Evolutionary conservation across 768 basidiomycete genomes (phyloP), one percentile per base, ranked within the genome.

Genomic region (Cytidiella melzeri): DNA sequence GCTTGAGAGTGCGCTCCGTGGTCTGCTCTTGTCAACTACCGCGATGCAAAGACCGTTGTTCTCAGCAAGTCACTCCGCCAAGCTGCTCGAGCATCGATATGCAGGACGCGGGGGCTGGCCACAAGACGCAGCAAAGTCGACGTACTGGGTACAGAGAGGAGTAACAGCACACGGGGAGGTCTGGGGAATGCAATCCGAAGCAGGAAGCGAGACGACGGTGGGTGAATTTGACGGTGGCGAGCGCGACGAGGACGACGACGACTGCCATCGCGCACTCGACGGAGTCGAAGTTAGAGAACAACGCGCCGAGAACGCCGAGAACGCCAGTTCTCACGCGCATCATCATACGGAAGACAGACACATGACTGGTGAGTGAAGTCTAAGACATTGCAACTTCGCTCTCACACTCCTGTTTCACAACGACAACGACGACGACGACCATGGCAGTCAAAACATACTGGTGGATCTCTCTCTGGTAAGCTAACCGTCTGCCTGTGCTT

Each of bases 381-480:
- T n/a, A n/a, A n/a, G n/a, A n/a, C n/a, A n/a, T n/a, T n/a, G n/a
- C n/a, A n/a, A 34, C 30, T 34, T 15, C 30, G 7, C 30, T 34
- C 30, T 15, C 30, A 34, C 9, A 7, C 30, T 34, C n/a, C n/a
- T n/a, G n/a, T n/a, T n/a, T n/a, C 19, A 51, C 45, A 27, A 10
- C 45, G n/a, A 4, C 30, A 5, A 21, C 45, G 28, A 47, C 34
- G 20, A 37, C 46, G 37, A 41, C 18, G 5, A 25, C 15, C 1
- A 55, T 55, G 54, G 50, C 54, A 5, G 37, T 20, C 47, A 55
- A 55, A 26, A 7, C 45, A 5, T 50, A 34, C 21, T 27, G 39
- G 3, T 55, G 54, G 54, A 47, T 55, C 5, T 55, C 54, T 28
- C 41, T 49, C 34, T 55, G 54, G 54, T 52, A 47, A 15, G 40